Percentiles rank a stretch among this genome's conserved stretches.
Conservation (phyloP, 2,329 filamentous ascomycete genomes). For the Botrytis squamosa region DNA sequence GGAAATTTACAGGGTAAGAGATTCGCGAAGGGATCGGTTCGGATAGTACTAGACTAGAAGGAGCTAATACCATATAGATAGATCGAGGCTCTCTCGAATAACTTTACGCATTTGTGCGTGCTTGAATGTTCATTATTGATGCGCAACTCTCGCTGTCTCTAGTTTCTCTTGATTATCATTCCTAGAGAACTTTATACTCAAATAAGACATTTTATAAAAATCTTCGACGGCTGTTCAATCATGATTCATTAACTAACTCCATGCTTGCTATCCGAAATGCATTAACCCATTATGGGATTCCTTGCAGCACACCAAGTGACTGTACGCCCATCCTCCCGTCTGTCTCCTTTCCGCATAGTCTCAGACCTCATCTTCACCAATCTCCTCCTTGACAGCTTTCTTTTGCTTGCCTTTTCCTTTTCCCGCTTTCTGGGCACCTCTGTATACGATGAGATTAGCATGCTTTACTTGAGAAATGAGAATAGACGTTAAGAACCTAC, state of each 20-base stretch:
- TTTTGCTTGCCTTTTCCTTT: not conserved
- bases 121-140: not conserved
- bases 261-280: not conserved
- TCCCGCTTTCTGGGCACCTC: not conserved
- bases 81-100: not conserved
- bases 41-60: not conserved
- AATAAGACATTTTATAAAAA: not conserved
- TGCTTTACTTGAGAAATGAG: not conserved
- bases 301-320: not conserved
- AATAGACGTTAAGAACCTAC: not conserved
- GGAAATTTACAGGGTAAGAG: no score
- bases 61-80: not conserved
- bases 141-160: no score
- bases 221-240: not conserved
- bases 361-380: not conserved
- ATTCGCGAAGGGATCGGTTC: not conserved
- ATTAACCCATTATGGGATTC: not conserved
- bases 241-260: not conserved
- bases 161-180: not conserved
- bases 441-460: not conserved
- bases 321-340: not conserved
- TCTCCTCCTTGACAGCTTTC: not conserved
- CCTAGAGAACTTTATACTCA: accelerated
- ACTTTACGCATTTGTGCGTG: not conserved
- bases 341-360: no score